Base-by-base conservation (phyloP, 352 stramenopile genomes). In the Peronospora farinosa region DNA sequence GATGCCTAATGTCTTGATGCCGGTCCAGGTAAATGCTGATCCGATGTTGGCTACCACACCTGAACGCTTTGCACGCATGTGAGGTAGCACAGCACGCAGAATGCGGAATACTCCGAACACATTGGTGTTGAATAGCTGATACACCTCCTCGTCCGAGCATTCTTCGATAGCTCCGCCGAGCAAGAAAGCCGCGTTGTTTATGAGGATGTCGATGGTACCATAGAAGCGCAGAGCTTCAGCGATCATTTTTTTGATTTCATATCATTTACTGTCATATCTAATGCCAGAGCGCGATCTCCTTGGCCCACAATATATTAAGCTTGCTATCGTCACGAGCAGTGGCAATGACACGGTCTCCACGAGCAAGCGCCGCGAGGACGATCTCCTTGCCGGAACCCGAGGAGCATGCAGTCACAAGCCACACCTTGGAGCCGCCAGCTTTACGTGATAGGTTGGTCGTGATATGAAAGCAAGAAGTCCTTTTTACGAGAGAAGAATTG, bases 341-440 rank as follows among this genome's bases (percentile, higher is more conserved):
- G 11, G 67, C 68, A 27, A 78, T 77, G 13, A 82, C 71, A n/a
- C 43, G 51, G 41, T 79, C 65, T 46, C 71, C 68, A 7, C 60
- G 65, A 27, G 62, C 63, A n/a, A 74, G 63, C 2, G 66, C 68
- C 0, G 61, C 64, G 16, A 78, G 37, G 0, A 73, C 66, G 21
- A 79, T 73, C 13, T 71, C 68, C 25, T 57, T 63, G n/a, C 68
- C 68, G 38, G 79, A 72, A 27, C 71, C 71, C 1, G 63, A 72
- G 7, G 71, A 82, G 40, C 68, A 75, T 13, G 65, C 71, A 7
- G 68, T 82, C 43, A 82, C 72, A 16, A 82, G 53, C 68, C 68
- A 78, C 30, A 82, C 65, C 52, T 78, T 78, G 15, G 48, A 37
- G 28, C 10, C 10, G 7, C 49, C 32, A 17, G 31, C 39, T 54